Base-by-base conservation (phyloP, 169 alveolate genomes). In the Plasmodium knowlesi region DNA sequence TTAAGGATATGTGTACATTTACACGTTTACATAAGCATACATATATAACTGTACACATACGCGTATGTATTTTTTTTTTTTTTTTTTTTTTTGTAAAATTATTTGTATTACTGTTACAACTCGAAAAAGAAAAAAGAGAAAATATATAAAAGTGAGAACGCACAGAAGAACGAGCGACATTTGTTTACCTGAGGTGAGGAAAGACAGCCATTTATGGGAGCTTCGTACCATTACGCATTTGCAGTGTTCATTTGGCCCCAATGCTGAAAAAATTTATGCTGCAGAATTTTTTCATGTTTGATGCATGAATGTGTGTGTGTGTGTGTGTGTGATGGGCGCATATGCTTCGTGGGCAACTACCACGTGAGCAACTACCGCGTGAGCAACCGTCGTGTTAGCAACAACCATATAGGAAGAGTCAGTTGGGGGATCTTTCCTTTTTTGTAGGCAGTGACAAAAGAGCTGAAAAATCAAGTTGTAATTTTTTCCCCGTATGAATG, bases 51-150 rank as follows among this genome's bases (percentile, higher is more conserved):
- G 30, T 80, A 46, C 76, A 9, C 76, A n/a, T 67, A 67, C 6
- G 37, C 76, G 76, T 67, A 67, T 67, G 37, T 28, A 67, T 67
- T 67, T 67, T 67, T 61, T 61, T 61, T 61, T 61, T 61, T 61
- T 61, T n/a, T n/a, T n/a, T 67, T 67, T 67, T 67, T 67, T 67
- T 67, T 67, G 76, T 67, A 67, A 25, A 67, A 67, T 67, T 67
- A 10, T 67, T 67, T 67, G 76, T 67, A 67, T 19, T 25, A 28
- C 41, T 67, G 76, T 67, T 8, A 67, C 6, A 67, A 67, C 8
- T 50, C 41, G 41, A 67, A 67, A 67, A 28, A 67, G 37, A 22
- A 28, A 28, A 67, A 67, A 25, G 0, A 22, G 22, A 67, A 67
- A 67, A 67, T n/a, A n/a, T n/a, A 67, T 1, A 67, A 67, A 67